Percentiles rank a stretch among this genome's conserved stretches.
Evolutionary conservation across 2,329 filamentous ascomycete species (phyloP).

Genomic region (Pseudocercospora cruenta): DNA sequence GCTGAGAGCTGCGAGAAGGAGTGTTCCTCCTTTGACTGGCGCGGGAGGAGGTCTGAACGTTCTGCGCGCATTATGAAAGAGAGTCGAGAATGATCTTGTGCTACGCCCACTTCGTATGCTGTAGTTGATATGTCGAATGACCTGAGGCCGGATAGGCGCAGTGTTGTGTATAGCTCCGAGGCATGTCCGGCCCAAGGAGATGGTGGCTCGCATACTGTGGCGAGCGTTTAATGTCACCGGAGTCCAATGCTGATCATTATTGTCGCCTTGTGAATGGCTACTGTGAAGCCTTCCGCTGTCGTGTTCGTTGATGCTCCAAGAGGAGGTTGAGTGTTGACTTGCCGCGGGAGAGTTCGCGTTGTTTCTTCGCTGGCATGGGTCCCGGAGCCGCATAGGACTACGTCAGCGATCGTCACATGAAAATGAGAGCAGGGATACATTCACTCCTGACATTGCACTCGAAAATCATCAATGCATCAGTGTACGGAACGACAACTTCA

Average conservation of each 20-base stretch:
- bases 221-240: conserved; percentile 20
- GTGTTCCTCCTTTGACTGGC: conserved; percentile 40
- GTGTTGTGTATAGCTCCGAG: conserved; percentile 24
- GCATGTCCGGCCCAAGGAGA: conserved; percentile 34
- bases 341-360: neutral
- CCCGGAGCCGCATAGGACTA: neutral
- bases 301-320: neutral
- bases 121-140: conserved; percentile 37
- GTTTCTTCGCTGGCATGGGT: neutral
- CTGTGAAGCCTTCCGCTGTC: neutral
- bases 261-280: neutral
- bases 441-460: neutral
- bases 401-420: neutral
- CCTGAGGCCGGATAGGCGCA: conserved; percentile 33
- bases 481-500: no score
- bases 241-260: neutral
- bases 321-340: neutral
- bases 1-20: conserved; percentile 51
- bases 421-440: neutral
- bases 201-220: conserved; percentile 34
- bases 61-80: conserved; percentile 26
- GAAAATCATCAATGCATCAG: neutral
- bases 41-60: conserved; percentile 39
- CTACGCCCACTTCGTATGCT: conserved; percentile 34
- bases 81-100: conserved; percentile 31